Conservation (phyloP, 2,329 filamentous ascomycete species). For the Pseudocercospora fuligena region DNA sequence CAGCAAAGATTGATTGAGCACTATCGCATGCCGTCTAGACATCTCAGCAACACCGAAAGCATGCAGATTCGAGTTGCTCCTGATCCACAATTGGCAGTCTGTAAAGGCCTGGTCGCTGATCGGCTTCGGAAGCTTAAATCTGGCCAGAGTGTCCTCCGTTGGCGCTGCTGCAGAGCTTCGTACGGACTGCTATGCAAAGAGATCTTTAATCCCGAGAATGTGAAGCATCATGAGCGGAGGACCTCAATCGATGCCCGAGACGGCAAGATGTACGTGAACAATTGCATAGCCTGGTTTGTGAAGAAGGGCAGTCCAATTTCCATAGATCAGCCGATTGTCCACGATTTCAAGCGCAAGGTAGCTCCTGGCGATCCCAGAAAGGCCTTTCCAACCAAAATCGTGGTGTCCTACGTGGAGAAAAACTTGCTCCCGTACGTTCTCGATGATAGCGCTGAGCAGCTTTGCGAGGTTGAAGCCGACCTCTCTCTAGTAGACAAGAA, state of each 20-base stretch:
- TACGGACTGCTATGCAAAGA: constrained; percentile 10
- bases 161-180: constrained; percentile 7
- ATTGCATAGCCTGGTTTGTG: constrained; percentile 9
- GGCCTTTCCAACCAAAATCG: constrained; percentile 1
- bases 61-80: constrained; percentile 2
- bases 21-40: neutral
- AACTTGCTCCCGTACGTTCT: neutral
- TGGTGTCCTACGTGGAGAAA: neutral
- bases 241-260: neutral
- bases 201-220: neutral
- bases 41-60: neutral
- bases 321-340: neutral
- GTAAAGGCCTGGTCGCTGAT: constrained; percentile 12
- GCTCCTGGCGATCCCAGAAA: constrained; percentile 4
- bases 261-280: constrained; percentile 8
- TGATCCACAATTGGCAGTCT: constrained; percentile 8
- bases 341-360: constrained; percentile 5
- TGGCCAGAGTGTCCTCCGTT: neutral
- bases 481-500: constrained; percentile 39
- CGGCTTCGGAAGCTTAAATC: constrained; percentile 9
- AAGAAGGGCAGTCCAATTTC: constrained; percentile 10
- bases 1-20: constrained; percentile 11
- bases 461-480: constrained; percentile 45
- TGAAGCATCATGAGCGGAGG: neutral
- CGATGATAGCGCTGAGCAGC: constrained; percentile 26